These are phyloP conservation scores for Phytophthora litchii DNA, from an alignment of 352 stramenopile species.

Conservation along the genomic window DNA sequence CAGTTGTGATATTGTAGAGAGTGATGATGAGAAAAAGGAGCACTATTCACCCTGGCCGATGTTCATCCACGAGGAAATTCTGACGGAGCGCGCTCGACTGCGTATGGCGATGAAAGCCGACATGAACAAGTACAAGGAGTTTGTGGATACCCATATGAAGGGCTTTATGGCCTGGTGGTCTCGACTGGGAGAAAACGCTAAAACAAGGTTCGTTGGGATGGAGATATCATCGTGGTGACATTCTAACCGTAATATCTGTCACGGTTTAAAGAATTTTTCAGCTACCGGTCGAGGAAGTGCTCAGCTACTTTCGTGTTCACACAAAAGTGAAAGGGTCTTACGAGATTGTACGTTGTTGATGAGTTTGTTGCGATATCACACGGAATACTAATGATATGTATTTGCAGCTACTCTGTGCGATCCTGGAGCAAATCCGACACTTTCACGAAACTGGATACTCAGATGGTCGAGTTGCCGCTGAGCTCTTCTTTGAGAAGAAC, in stretches of 20 bases:
- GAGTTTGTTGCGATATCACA: not conserved
- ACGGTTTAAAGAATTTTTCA: constrained; percentile 73
- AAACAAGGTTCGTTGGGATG: constrained; percentile 39
- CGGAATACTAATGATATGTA: not conserved
- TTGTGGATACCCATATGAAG: constrained; percentile 71
- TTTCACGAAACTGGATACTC: constrained; percentile 91
- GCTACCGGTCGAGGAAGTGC: constrained; percentile 84
- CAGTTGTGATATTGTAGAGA: constrained; percentile 59
- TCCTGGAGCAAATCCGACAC: constrained; percentile 93
- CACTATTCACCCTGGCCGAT: constrained; percentile 79
- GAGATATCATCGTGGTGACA: not conserved
- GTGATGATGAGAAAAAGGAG: constrained; percentile 92
- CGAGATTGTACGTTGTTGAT: constrained; percentile 66
- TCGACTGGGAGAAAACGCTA: constrained; percentile 47
- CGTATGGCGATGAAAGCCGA: constrained; percentile 84
- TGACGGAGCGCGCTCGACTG: constrained; percentile 89
- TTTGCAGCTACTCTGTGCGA: constrained; percentile 70
- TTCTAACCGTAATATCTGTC: constrained; percentile 1
- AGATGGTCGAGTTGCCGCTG: constrained; percentile 79
- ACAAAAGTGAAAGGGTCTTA: constrained; percentile 93
- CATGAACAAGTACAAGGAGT: constrained; percentile 69
- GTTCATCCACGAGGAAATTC: constrained; percentile 94
- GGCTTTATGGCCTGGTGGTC: constrained; percentile 67
- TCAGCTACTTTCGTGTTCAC: constrained; percentile 77
- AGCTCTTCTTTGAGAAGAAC: constrained; percentile 74